These are phyloP conservation scores for Boletus hoseneyae DNA, from an alignment of 1,284 basidiomycete genomes.

Conservation along the genomic window DNA sequence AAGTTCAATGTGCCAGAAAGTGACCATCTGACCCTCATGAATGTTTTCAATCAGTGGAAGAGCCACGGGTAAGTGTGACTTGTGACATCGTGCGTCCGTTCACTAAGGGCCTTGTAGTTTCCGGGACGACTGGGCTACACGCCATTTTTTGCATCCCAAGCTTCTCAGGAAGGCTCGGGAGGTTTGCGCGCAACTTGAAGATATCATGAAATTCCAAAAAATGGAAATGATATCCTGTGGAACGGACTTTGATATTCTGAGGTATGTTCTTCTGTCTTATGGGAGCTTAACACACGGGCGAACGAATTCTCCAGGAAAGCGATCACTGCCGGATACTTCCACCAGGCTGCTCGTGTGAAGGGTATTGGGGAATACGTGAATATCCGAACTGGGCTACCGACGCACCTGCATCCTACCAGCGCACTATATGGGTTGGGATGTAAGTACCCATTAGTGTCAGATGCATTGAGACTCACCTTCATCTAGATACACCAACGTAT, in stretches of 20 bases:
- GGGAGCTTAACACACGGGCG: background rate
- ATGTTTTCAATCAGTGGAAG: slow-evolving; percentile 99
- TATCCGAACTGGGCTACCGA: slow-evolving; percentile 90
- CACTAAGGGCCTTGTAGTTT: slow-evolving; percentile 45
- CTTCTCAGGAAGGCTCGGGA: slow-evolving; percentile 93
- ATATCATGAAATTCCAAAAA: slow-evolving; percentile 99
- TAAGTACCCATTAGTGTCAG: slow-evolving; percentile 39
- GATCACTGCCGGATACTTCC: slow-evolving; percentile 98
- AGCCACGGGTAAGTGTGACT: slow-evolving; percentile 69
- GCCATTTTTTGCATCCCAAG: slow-evolving; percentile 97
- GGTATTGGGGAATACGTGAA: slow-evolving; percentile 99
- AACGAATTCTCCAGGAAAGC: slow-evolving; percentile 68
- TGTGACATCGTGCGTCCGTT: background rate
- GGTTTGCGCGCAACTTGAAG: slow-evolving; percentile 94
- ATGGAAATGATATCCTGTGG: slow-evolving; percentile 88
- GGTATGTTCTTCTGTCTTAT: slow-evolving; percentile 44
- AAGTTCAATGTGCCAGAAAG: slow-evolving; percentile 99
- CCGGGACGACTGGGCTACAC: slow-evolving; percentile 91
- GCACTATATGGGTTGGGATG: slow-evolving; percentile 96
- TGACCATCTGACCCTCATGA: slow-evolving; percentile 93
- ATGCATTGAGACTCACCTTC: slow-evolving; percentile 2
- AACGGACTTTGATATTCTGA: slow-evolving; percentile 93
- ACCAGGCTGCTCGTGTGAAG: slow-evolving; percentile 96
- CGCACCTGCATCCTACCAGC: slow-evolving; percentile 94
- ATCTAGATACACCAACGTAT: slow-evolving; percentile 87